phyloP scores from a whole-genome alignment of 2,329 filamentous ascomycete species.

The Exserohilum turcica region DNA sequence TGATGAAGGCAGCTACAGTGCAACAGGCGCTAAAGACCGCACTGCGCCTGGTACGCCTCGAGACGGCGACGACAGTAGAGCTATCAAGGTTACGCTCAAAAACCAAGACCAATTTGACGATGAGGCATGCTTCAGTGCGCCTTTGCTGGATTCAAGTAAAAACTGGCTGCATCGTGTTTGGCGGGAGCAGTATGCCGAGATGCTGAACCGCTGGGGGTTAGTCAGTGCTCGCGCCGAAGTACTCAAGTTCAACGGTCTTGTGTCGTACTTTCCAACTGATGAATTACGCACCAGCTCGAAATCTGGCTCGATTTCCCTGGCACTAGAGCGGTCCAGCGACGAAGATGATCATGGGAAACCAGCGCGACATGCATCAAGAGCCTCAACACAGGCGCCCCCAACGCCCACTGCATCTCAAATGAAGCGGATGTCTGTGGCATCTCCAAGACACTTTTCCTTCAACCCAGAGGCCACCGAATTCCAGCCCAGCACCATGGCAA shows the following conservation, averaged over 20 bases:
- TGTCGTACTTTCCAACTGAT: slow-evolving; percentile 41
- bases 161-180: slow-evolving; percentile 58
- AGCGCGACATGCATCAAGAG: slow-evolving; percentile 26
- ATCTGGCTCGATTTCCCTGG: slow-evolving; percentile 33
- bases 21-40: slow-evolving; percentile 33
- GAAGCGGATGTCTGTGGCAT: slow-evolving; percentile 32
- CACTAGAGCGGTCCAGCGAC: slow-evolving; percentile 24
- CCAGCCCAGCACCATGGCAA: slow-evolving; percentile 28
- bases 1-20: slow-evolving; percentile 14
- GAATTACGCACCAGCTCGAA: slow-evolving; percentile 31
- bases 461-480: slow-evolving; percentile 47
- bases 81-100: slow-evolving; percentile 58
- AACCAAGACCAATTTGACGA: slow-evolving; percentile 63
- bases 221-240: slow-evolving; percentile 61
- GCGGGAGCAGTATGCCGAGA: slow-evolving; percentile 61
- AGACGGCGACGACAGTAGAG: slow-evolving; percentile 15
- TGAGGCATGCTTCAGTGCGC: slow-evolving; percentile 53
- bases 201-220: slow-evolving; percentile 64
- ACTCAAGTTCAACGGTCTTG: slow-evolving; percentile 59
- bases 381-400: slow-evolving; percentile 34
- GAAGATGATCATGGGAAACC: slow-evolving; percentile 15
- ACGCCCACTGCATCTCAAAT: slow-evolving; percentile 16
- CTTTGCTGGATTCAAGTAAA: slow-evolving; percentile 57
- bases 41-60: slow-evolving; percentile 22
- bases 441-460: slow-evolving; percentile 40